Percentiles rank a stretch among this genome's conserved stretches.
These are phyloP conservation scores for Coemansia sp. DNA, from an alignment of 192 early-diverging fungal genomes.

Conservation along the genomic window DNA sequence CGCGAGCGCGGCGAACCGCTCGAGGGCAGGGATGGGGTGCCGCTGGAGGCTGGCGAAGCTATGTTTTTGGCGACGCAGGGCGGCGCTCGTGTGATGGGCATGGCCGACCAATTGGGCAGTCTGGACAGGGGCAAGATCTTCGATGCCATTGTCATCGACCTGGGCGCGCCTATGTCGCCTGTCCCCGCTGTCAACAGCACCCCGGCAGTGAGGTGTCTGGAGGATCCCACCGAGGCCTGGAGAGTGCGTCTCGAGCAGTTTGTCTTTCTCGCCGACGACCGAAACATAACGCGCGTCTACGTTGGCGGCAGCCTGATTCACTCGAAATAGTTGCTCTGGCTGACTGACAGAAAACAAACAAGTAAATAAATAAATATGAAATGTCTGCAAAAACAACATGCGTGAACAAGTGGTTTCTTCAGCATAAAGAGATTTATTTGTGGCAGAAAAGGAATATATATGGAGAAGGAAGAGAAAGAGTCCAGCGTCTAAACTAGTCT, in stretches of 20 bases:
- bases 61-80: conserved; percentile 89
- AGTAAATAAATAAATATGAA: neutral
- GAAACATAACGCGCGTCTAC: conserved; percentile 77
- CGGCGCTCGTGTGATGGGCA: conserved; percentile 77
- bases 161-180: conserved; percentile 61
- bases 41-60: conserved; percentile 66
- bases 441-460: neutral
- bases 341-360: too few relatives aligned
- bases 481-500: neutral
- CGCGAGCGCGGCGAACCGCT: conserved; percentile 26
- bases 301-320: conserved; percentile 66
- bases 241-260: conserved; percentile 73
- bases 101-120: conserved; percentile 74
- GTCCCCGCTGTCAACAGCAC: conserved; percentile 22
- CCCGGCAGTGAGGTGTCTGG: conserved; percentile 16
- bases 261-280: conserved; percentile 86
- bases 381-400: neutral
- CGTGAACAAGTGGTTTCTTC: too few relatives aligned
- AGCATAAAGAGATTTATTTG: too few relatives aligned
- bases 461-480: neutral
- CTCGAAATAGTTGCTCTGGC: conserved; percentile 19
- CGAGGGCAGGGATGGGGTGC: conserved; percentile 25
- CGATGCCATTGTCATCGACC: conserved; percentile 83
- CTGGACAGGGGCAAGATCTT: conserved; percentile 84
- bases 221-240: conserved; percentile 24